Percentiles rank a stretch among this genome's conserved stretches.
phyloP scores from a whole-genome alignment of 2,329 filamentous ascomycete species.

The Penicillium vulpinum region DNA sequence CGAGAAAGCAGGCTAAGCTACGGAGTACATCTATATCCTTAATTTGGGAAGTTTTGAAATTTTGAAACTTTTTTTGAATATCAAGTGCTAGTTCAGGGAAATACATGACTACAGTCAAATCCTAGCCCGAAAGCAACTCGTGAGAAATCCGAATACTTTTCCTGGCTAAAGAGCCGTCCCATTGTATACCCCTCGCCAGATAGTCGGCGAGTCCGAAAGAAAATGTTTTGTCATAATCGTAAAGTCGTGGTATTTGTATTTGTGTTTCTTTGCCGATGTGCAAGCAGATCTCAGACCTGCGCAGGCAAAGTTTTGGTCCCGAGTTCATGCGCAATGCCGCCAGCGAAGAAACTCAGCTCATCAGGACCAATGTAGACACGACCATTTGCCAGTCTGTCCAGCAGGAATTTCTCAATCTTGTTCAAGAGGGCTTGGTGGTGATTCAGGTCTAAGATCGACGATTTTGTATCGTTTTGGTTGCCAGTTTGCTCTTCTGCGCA shows the following conservation, averaged over 20 bases:
- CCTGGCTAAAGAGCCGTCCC: conserved; percentile 12
- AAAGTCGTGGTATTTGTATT: conserved; percentile 21
- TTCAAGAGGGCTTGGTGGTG: conserved; percentile 28
- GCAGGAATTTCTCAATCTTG: conserved; percentile 38
- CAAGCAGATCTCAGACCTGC: background rate
- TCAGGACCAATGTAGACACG: conserved; percentile 35
- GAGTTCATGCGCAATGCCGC: conserved; percentile 38
- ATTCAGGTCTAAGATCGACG: conserved; percentile 6
- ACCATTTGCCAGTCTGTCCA: conserved; percentile 34
- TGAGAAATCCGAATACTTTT: conserved; percentile 9
- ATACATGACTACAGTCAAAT: conserved; percentile 6
- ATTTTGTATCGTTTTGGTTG: conserved; percentile 10
- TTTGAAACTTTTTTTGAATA: conserved; percentile 9
- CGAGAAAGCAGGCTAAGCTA: background rate
- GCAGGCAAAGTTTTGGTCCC: conserved; percentile 21
- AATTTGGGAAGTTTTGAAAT: background rate
- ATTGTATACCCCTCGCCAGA: conserved; percentile 9
- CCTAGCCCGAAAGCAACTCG: background rate
- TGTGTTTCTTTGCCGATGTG: background rate
- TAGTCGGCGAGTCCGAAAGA: conserved; percentile 9
- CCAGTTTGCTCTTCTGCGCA: conserved; percentile 23
- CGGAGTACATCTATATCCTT: background rate
- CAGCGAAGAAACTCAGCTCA: conserved; percentile 44
- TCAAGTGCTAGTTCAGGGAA: conserved; percentile 10
- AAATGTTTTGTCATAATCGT: conserved; percentile 22